Conservation (phyloP, 306 rosid species). For the Echinosophora koreensis region DNA sequence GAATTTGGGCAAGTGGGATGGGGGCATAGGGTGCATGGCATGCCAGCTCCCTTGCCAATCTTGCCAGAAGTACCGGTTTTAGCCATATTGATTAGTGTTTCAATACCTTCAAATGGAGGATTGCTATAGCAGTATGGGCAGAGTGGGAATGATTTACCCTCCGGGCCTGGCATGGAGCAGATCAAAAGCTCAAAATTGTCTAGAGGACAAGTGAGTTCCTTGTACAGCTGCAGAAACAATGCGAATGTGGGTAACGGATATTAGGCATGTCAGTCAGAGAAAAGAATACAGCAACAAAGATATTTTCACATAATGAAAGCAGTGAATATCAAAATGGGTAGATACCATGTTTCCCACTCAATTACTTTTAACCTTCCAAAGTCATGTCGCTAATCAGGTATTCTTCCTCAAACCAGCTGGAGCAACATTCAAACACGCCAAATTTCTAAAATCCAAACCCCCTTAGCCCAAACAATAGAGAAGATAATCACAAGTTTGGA, state of each 20-base stretch:
- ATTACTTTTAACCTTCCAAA: constrained; percentile 33
- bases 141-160: constrained; percentile 87
- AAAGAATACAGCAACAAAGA: constrained; percentile 24
- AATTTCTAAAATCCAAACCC: neutral
- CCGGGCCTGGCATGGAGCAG: constrained; percentile 87
- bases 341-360: constrained; percentile 36
- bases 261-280: constrained; percentile 15
- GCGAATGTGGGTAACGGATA: constrained; percentile 27
- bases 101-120: constrained; percentile 97
- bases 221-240: constrained; percentile 74
- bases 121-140: constrained; percentile 97
- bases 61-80: constrained; percentile 67
- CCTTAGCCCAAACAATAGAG: constrained; percentile 2
- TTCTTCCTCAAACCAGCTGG: neutral
- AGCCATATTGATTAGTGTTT: constrained; percentile 61
- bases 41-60: constrained; percentile 91
- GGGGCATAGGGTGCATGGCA: constrained; percentile 94
- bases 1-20: constrained; percentile 95
- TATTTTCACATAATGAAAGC: constrained; percentile 33
- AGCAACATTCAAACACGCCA: neutral
- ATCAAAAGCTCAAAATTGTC: constrained; percentile 94
- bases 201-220: constrained; percentile 89
- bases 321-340: constrained; percentile 31
- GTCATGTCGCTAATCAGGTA: neutral
- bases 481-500: constrained; percentile 15